Evolutionary conservation across 1,284 basidiomycete species (phyloP), one percentile per base, ranked within the genome.

Genomic region (Ceratobasidium sp.): DNA sequence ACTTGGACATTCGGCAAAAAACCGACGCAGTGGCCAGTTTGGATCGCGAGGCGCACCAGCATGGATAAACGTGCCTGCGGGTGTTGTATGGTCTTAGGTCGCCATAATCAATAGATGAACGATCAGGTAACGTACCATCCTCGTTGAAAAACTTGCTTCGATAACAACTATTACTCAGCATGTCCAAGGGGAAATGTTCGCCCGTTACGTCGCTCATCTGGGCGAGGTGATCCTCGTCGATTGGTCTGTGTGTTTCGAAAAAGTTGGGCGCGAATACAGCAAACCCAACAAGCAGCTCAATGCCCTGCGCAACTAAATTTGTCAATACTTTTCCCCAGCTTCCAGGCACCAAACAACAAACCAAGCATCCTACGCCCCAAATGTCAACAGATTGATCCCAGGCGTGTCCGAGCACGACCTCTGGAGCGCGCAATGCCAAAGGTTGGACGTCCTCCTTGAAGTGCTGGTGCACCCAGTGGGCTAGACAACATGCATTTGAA

Each of bases 291-390:
- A 62, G 29, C 15, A 62, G 29, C 59, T 62, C 32, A 13, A 62
- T 22, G 17, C 17, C 22, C 59, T 62, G 40, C 15, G 15, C 17
- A 62, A 15, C 29, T 17, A 37, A 7, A 64, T 0, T 64, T 17
- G 46, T 19, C 17, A 40, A 49, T 44, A 8, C 25, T 22, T 43
- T 15, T n/a, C 17, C 59, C n/a, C 37, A 3, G 17, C 17, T 17
- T 37, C 15, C 1, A 46, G n/a, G 43, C 15, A 49, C 37, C 4
- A 64, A 9, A 25, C 9, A 11, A 32, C 62, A 15, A 11, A 64
- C 62, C 62, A 64, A 46, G 43, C 62, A 64, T 6, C 62, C 62
- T 25, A 64, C 19, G 43, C 37, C n/a, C 62, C 62, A 64, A 25
- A 64, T 29, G 29, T 64, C 62, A 3, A 49, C 62, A 13, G 62